Evolutionary conservation across 768 basidiomycete species (phyloP).

Genomic region (Butyriboletus loyo): DNA sequence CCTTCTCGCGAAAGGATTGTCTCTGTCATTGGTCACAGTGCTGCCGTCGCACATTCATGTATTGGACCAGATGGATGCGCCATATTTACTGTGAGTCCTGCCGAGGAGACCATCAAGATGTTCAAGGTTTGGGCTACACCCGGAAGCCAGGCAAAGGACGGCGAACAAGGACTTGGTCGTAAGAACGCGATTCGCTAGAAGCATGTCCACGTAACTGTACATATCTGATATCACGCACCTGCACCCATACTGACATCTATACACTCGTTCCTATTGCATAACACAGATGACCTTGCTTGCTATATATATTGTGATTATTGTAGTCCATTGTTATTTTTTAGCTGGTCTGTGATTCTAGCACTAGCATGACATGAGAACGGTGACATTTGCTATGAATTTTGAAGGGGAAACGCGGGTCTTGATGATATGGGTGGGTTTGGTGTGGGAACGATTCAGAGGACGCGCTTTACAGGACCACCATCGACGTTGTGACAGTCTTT

Average conservation of each 20-base stretch:
- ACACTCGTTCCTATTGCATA: constrained; percentile 6
- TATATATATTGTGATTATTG: constrained; percentile 8
- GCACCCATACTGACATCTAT: constrained; percentile 7
- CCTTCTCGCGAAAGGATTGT: constrained; percentile 51
- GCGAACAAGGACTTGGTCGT: constrained; percentile 19
- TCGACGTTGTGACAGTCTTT: not conserved
- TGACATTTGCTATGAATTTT: too few relatives aligned
- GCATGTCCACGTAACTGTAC: not conserved
- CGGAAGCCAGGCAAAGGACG: constrained; percentile 14
- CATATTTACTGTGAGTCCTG: constrained; percentile 61
- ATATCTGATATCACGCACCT: not conserved
- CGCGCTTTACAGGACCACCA: not conserved
- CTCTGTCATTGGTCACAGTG: constrained; percentile 53
- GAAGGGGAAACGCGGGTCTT: too few relatives aligned
- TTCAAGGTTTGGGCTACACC: constrained; percentile 60
- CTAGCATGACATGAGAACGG: too few relatives aligned
- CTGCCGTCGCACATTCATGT: constrained; percentile 57
- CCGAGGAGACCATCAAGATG: constrained; percentile 69
- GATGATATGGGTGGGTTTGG: too few relatives aligned
- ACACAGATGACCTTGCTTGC: not conserved
- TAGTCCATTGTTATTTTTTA: constrained; percentile 10
- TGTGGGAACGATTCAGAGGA: too few relatives aligned
- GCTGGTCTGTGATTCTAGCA: not conserved
- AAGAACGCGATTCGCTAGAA: constrained; percentile 28
- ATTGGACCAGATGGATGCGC: constrained; percentile 60